Evolutionary conservation across 176 grass and related monocot genomes (phyloP), one percentile per base, ranked within the genome.

Genomic region (Tillandsia leiboldiana): DNA sequence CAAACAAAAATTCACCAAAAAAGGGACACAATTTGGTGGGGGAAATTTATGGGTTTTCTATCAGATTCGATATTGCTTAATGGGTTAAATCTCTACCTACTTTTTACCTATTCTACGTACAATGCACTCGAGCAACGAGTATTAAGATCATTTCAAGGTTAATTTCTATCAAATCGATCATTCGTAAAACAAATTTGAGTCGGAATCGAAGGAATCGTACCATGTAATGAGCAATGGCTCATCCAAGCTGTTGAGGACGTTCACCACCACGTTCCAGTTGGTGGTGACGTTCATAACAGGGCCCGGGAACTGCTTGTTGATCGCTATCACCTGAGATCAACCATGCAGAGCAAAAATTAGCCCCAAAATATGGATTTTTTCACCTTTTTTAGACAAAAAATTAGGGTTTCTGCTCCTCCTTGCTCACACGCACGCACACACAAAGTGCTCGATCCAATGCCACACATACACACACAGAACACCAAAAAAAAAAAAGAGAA

Each of bases 181-280:
- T 6, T 17, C 9, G 2, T 9, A 22, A 50, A 9, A 48, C 63
- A 14, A 76, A 53, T 2, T 18, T 10, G 4, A 66, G 11, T 2
- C n/a, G 11, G 6, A 72, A 15, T 24, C 3, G 8, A 11, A 59
- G 15, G 13, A 33, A 17, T 14, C 12, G 48, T 85, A 96, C 86
- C 92, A 96, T 23, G 92, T 96, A 68, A 96, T 71, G 2, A 96
- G 86, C 51, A 91, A 77, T 20, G 83, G 92, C 73, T 96, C 92
- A 13, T 96, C 86, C 57, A 96, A 80, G 78, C 82, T 86, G 79
- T 96, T 96, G 61, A 86, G 84, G 51, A 96, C 80, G 73, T 91
- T 96, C 53, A 96, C 83, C 64, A 76, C 83, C 51, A 82, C 83
- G 73, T 84, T 86, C 75, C 81, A 83, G 76, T 96, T 96, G 50